phyloP scores from a whole-genome alignment of 495 filamentous ascomycete species.

The Articulospora tetracladia region DNA sequence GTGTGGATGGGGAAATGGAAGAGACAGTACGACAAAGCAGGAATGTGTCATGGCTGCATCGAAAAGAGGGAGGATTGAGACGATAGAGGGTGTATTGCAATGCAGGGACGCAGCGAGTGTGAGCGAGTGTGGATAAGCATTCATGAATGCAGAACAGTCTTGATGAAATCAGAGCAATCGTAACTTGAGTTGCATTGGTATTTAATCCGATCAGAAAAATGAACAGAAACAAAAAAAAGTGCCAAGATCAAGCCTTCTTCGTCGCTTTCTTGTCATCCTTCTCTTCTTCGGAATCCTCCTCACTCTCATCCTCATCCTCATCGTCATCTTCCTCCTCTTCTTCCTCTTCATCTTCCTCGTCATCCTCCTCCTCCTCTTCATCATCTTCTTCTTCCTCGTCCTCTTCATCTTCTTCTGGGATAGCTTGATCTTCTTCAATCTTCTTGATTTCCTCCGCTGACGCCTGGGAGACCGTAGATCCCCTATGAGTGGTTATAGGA shows the following conservation, averaged over 20 bases:
- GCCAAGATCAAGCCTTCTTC: neutral
- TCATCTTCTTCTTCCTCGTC: slow-evolving; percentile 26
- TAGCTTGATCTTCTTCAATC: slow-evolving; percentile 34
- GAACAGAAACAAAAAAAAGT: neutral
- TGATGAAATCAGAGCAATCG: too few species aligned
- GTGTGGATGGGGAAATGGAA: too few species aligned
- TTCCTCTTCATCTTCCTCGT: neutral
- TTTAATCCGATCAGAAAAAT: neutral
- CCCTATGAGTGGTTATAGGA: slow-evolving; percentile 27
- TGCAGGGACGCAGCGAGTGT: too few species aligned
- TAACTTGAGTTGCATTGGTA: neutral
- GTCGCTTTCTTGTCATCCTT: neutral
- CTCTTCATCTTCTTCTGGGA: slow-evolving; percentile 27
- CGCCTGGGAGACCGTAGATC: slow-evolving; percentile 21
- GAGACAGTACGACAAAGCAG: too few species aligned
- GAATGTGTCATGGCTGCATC: too few species aligned
- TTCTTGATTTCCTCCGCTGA: slow-evolving; percentile 24
- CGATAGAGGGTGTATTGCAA: too few species aligned
- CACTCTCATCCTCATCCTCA: neutral
- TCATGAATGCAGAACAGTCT: too few species aligned
- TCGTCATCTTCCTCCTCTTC: slow-evolving; percentile 2
- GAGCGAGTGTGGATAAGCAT: too few species aligned
- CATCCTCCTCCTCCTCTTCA: neutral
- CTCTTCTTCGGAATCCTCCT: neutral
- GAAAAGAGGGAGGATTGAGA: too few species aligned